These are phyloP conservation scores for Globisporangium sylvaticum DNA, from an alignment of 352 stramenopile species.

Conservation along the genomic window DNA sequence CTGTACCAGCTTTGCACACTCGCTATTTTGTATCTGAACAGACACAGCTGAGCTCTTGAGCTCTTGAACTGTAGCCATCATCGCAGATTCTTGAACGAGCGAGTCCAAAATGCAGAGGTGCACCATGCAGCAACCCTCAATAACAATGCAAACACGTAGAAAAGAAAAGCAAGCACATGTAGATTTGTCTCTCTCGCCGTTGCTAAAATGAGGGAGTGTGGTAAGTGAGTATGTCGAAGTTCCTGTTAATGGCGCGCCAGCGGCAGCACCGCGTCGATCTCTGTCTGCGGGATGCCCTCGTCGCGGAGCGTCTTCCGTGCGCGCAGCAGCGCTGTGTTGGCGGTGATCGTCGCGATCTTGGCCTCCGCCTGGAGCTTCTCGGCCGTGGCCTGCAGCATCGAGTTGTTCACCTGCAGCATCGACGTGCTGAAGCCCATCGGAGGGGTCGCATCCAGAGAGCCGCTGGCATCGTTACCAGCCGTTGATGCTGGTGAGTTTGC, in stretches of 20 bases:
- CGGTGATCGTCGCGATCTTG: slow-evolving; percentile 10
- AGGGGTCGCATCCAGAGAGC: not conserved
- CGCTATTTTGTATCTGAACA: not conserved
- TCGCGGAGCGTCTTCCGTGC: slow-evolving; percentile 14
- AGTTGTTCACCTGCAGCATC: slow-evolving; percentile 16
- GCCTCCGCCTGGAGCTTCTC: slow-evolving; percentile 18
- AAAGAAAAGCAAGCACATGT: not conserved
- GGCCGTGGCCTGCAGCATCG: slow-evolving; percentile 16
- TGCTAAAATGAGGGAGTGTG: not conserved
- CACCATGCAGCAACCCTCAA: not conserved
- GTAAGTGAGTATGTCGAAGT: no score
- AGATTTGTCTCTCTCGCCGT: not conserved
- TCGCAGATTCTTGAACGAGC: not conserved
- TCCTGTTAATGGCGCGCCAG: not conserved
- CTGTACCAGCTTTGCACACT: not conserved
- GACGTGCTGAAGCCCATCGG: slow-evolving; percentile 9
- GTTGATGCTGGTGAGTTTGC: not conserved
- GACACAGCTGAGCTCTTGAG: not conserved
- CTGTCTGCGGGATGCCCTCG: slow-evolving; percentile 15
- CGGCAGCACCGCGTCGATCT: slow-evolving; percentile 18
- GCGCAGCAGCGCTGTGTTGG: slow-evolving; percentile 17
- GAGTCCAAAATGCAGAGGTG: not conserved
- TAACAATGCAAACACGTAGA: not conserved
- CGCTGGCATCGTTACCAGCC: not conserved
- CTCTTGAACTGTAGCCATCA: not conserved